phyloP scores from a whole-genome alignment of 129 eudicot genomes.

The Silybum marianum region DNA sequence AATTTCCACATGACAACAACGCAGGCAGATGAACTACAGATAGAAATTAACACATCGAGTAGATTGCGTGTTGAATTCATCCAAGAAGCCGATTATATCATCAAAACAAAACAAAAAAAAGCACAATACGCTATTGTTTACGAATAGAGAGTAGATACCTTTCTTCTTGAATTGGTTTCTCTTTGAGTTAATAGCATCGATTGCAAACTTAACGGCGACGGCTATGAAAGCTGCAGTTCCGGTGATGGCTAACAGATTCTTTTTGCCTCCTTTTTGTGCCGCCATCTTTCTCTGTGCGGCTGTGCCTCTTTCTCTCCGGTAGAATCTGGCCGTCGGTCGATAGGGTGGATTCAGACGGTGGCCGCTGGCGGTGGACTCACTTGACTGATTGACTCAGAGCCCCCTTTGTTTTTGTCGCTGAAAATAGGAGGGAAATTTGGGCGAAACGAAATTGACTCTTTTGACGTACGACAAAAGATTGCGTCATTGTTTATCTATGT shows the following conservation, averaged over 20 bases:
- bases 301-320: constrained; percentile 19
- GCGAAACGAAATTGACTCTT: constrained; percentile 34
- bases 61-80: constrained; percentile 21
- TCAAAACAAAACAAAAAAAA: neutral
- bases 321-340: constrained; percentile 10
- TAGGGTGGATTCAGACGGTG: neutral
- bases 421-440: constrained; percentile 84
- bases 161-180: constrained; percentile 50
- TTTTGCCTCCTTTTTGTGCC: constrained; percentile 41
- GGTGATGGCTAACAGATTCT: constrained; percentile 62
- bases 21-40: constrained; percentile 6
- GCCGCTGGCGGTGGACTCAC: constrained; percentile 16
- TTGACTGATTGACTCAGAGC: neutral
- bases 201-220: constrained; percentile 67
- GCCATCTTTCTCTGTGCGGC: constrained; percentile 35
- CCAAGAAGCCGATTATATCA: constrained; percentile 1
- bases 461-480: constrained; percentile 27
- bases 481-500: neutral
- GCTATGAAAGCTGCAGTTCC: constrained; percentile 85
- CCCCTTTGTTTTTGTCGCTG: constrained; percentile 39
- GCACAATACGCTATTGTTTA: neutral
- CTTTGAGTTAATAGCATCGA: constrained; percentile 51
- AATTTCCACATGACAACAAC: neutral
- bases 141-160: constrained; percentile 33
- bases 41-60: constrained; percentile 1